Evolutionary conservation across 371 early-diverging fungal genomes (phyloP), one percentile per base, ranked within the genome.

Genomic region (Amoeboaphelidium protococcarum): DNA sequence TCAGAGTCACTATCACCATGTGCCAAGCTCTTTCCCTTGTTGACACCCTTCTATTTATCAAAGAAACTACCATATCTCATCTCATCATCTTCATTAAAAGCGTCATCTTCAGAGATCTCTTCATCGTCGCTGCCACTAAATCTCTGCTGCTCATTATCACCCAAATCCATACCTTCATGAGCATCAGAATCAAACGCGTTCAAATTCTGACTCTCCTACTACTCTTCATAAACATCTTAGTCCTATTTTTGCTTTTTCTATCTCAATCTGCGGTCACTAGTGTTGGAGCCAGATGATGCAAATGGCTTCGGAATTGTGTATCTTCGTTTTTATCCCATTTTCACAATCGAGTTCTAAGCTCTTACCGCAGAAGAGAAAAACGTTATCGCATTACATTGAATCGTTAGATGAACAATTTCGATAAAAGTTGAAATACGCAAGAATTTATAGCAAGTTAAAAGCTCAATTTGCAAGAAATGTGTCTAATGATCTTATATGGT

Each of bases 1-100:
- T 48, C 41, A 13, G 42, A 58, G 2, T 46, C 56, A 41, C 27
- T n/a, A n/a, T n/a, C n/a, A n/a, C n/a, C n/a, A n/a, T n/a, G n/a
- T n/a, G n/a, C n/a, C n/a, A n/a, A n/a, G n/a, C n/a, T n/a, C n/a
- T n/a, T n/a, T n/a, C n/a, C 37, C 37, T 31, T 16, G 6, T 31
- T 31, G 16, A 10, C 37, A 6, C 10, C 37, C 10, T 16, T 16
- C 16, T 31, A 10, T 16, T 6, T 16, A 16, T 16, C 37, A 31
- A 31, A 31, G 16, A 10, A 31, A 31, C 16, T 16, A 31, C 37
- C 37, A 31, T 10, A 31, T 16, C 37, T 6, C 16, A 10, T 16
- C 6, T 31, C 37, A 16, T 31, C 37, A 16, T 16, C 16, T 31
- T 31, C 37, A 31, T 31, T 31, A 16, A 31, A 31, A 10, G 37